A percentile compares a stretch with the other conserved stretches of the same genome.
Evolutionary conservation across 345 rosid species (phyloP).

Genomic region (Salix arbutifolia): DNA sequence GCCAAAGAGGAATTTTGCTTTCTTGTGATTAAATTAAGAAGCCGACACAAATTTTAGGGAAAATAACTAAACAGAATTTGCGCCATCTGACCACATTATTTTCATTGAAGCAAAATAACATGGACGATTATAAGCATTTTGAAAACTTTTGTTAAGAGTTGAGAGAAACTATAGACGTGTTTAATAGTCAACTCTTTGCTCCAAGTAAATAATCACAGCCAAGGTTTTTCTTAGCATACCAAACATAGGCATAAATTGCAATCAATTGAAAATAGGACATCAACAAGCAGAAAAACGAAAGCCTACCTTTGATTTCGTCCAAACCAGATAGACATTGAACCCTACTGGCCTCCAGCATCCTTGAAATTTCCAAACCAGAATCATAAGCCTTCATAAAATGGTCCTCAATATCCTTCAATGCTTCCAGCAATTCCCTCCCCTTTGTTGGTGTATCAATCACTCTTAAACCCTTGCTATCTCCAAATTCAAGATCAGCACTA

Average conservation of each 20-base stretch:
- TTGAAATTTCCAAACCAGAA: slow-evolving; percentile 46
- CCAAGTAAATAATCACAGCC: neutral
- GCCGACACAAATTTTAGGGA: neutral
- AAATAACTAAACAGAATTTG: neutral
- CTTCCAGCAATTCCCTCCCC: slow-evolving; percentile 40
- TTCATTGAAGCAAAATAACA: too few relatives aligned
- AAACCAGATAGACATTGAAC: slow-evolving; percentile 31
- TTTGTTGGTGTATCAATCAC: slow-evolving; percentile 24
- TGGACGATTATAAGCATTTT: too few relatives aligned
- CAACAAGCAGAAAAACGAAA: neutral
- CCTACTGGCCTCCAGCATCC: slow-evolving; percentile 41
- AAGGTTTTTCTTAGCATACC: neutral
- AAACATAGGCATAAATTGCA: neutral
- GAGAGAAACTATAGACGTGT: neutral
- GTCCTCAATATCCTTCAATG: slow-evolving; percentile 38
- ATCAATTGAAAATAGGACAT: neutral
- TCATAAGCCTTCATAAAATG: slow-evolving; percentile 36
- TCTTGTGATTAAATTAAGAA: neutral
- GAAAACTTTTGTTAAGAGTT: too few relatives aligned
- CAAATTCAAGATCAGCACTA: neutral
- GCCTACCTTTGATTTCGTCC: slow-evolving; percentile 39
- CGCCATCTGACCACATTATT: too few relatives aligned
- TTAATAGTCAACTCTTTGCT: neutral
- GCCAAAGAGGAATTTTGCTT: neutral
- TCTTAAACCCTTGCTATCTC: slow-evolving; percentile 17